A percentile compares a stretch with the other conserved stretches of the same genome.
phyloP scores from a whole-genome alignment of 345 rosid species.

The Arabidopsis thaliana region DNA sequence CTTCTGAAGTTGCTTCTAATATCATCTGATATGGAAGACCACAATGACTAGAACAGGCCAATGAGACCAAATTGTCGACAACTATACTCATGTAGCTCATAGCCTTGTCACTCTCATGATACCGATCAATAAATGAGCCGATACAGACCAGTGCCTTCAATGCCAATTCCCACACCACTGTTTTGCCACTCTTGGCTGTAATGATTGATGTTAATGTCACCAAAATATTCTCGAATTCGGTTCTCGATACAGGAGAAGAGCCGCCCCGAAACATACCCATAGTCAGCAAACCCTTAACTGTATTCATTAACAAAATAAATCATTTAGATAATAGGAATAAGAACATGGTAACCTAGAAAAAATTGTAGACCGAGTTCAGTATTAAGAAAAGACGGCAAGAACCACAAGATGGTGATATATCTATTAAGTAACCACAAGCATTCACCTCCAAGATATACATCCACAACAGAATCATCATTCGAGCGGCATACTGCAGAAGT shows the following conservation, averaged over 20 bases:
- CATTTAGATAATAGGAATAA: slow-evolving; percentile 2
- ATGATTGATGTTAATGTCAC: slow-evolving; percentile 58
- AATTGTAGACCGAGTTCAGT: slow-evolving; percentile 14
- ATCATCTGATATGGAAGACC: slow-evolving; percentile 59
- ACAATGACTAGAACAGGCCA: slow-evolving; percentile 52
- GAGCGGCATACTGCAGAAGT: slow-evolving; percentile 44
- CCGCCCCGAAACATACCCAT: slow-evolving; percentile 67
- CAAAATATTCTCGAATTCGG: slow-evolving; percentile 70
- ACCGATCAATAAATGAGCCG: slow-evolving; percentile 65
- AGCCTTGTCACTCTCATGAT: slow-evolving; percentile 60
- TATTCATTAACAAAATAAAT: slow-evolving; percentile 27
- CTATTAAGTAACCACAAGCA: slow-evolving; percentile 40
- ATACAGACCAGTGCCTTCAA: slow-evolving; percentile 72
- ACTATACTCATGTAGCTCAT: slow-evolving; percentile 63
- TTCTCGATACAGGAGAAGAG: slow-evolving; percentile 54
- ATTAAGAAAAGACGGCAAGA: neutral
- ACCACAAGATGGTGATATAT: slow-evolving; percentile 18
- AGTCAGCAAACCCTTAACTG: slow-evolving; percentile 86
- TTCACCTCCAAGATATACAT: slow-evolving; percentile 74
- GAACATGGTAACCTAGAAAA: slow-evolving; percentile 15
- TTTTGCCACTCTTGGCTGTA: slow-evolving; percentile 50
- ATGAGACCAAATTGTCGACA: slow-evolving; percentile 60
- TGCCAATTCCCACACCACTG: slow-evolving; percentile 65
- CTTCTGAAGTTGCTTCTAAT: slow-evolving; percentile 66
- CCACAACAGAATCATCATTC: slow-evolving; percentile 42